These are phyloP conservation scores for Lizanozyma gosingica DNA, from an alignment of 1,139 yeast species.

Conservation along the genomic window DNA sequence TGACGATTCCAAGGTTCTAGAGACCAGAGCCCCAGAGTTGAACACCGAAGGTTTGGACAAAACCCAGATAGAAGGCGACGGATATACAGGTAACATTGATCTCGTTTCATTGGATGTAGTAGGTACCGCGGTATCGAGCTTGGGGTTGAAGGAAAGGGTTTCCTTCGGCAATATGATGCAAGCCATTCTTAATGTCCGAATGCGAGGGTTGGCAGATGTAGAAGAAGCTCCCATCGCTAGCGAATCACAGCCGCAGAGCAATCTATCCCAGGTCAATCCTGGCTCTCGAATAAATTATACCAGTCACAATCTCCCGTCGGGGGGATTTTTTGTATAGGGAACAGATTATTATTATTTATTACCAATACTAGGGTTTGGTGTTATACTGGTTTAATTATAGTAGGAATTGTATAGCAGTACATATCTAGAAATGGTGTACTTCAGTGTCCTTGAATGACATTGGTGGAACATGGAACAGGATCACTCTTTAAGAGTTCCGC, in stretches of 20 bases:
- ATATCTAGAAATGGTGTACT: no score
- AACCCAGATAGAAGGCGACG: not conserved
- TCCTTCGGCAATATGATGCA: not conserved
- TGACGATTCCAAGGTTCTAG: not conserved
- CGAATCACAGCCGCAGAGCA: no score
- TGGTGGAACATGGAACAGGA: no score
- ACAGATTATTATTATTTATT: no score
- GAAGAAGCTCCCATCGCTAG: no score
- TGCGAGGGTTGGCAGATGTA: not conserved
- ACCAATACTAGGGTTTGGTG: no score
- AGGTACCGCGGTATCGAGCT: not conserved
- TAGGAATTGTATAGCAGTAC: no score
- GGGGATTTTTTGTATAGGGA: not conserved
- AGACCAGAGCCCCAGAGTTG: not conserved
- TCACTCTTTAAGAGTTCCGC: no score
- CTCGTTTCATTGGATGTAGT: not conserved
- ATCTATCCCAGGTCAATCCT: no score
- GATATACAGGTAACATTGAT: constrained; percentile 1
- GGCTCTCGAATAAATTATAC: no score
- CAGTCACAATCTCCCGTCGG: not conserved
- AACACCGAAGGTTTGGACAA: not conserved
- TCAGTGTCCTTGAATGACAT: no score
- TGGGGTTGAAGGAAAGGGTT: not conserved
- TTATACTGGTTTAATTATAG: no score
- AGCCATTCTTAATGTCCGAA: not conserved